Base-by-base conservation (phyloP, 805 yeast genomes). In the Wickerhamiella nectarea region DNA sequence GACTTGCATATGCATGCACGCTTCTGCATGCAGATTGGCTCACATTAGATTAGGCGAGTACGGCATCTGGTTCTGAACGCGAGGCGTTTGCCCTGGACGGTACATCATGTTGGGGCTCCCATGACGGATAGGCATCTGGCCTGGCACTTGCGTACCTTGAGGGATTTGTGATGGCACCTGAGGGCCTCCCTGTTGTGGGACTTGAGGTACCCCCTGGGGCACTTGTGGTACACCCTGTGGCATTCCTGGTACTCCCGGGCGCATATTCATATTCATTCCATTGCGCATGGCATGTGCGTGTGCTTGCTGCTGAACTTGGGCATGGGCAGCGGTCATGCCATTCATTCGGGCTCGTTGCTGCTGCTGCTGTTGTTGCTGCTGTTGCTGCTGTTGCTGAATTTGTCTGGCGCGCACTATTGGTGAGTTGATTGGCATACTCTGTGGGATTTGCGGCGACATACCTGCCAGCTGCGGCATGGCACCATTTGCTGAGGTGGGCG, bases 401-500 rank as follows among this genome's bases (percentile, higher is more conserved):
- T 25, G 24, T 3, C 29, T 36, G 8, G 44, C 34, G 15, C 21
- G 9, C 20, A 28, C 24, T 31, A 14, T 15, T 14, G 33, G 42
- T 12, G 35, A 28, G 15, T 28, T 28, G 14, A 28, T 12, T 14
- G 14, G 6, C 31, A 28, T 28, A 15, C 15, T n/a, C 34, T 25
- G 39, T 18, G 28, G 36, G 14, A 41, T 48, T 39, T 38, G 47
- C 38, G 44, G 50, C 34, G 48, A 46, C 41, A 45, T 48, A 17
- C 24, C 36, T 5, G 31, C 20, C 31, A 39, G 24, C 31, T 31
- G 43, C 17, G 43, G n/a, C n/a, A n/a, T n/a, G n/a, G n/a, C n/a
- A n/a, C n/a, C n/a, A n/a, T n/a, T n/a, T n/a, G n/a, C n/a, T n/a
- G n/a, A n/a, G n/a, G n/a, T n/a, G n/a, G n/a, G n/a, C n/a, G n/a